Base-by-base conservation (phyloP, 2,329 filamentous ascomycete species). In the Phaeoacremonium minimum region DNA sequence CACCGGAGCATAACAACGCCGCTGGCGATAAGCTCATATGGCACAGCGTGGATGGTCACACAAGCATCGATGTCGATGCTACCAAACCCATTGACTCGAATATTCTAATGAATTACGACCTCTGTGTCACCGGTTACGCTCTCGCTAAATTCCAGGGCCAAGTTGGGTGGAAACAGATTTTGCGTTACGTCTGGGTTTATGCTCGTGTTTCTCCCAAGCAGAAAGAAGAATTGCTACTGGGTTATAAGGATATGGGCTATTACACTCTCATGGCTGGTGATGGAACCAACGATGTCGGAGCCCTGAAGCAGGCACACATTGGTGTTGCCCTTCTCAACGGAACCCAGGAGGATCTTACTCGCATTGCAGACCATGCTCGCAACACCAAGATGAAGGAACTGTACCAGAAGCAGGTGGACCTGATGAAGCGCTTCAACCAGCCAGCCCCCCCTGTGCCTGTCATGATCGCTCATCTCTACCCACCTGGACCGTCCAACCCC, bases 211-310 rank as follows among this genome's bases (percentile, higher is more conserved):
- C 93, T 2, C 93, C 93, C 7, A 96, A 95, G 72, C 93, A 98
- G 56, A 98, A 98, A 69, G 93, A 98, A 62, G 90, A 97, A 37
- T 97, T 98, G 54, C 74, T 98, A n/a, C 77, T 95, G 15, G 93
- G 93, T 26, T 78, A 97, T 44, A 96, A 95, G 67, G 90, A 95
- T 53, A 86, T 88, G 67, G 93, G 93, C 33, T 98, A 98, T 69
- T 96, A 93, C 43, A 98, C 93, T 18, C 77, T 98, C 44, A 98
- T 98, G 93, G 94, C 90, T 51, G 93, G 93, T 62, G 93, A 98
- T 55, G 93, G 93, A 46, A 98, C 93, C 37, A 98, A 98, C 61
- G 93, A 98, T 56, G 93, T 98, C 37, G 93, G 93, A 46, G 93
- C 93, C 30, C 71, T 98, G 55, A 98, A 98, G 72, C 93, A 98